Base-by-base conservation (phyloP, 1,139 yeast species). In the Debaryomyces robertsiae region DNA sequence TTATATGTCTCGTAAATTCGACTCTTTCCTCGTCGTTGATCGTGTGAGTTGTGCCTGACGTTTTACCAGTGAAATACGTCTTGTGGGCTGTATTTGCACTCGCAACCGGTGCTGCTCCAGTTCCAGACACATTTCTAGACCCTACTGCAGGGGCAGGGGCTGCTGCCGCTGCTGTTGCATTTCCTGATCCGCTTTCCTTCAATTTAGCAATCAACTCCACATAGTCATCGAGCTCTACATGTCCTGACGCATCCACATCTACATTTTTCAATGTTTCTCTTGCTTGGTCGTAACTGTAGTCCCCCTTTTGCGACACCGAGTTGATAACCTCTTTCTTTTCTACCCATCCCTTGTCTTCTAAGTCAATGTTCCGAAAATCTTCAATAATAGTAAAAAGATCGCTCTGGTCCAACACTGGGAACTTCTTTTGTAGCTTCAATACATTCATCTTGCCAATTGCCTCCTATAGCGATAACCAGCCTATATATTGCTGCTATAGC, bases 21-120 rank as follows among this genome's bases (percentile, higher is more conserved):
- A 88, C 75, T 61, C 97, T 80, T 68, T 93, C 99, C 73, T 93
- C 99, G 55, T 93, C 98, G 61, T 93, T 90, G 61, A 93, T 90
- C 4, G 97, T 89, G 62, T 93, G 99, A 3, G 96, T 87, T n/a
- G 95, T 88, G 38, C 97, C 97, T 1, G 93, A 78, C 16, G 93
- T 82, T 38, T 86, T 79, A 36, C 77, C 79, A 27, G 95, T 91
- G 40, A 88, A 78, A 44, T 87, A 93, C 34, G 93, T 84, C 56
- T 90, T 90, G 53, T 84, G 81, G 14, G 79, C 66, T 27, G 67
- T 73, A 74, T 57, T 77, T 60, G 67, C 82, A 50, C 60, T 75
- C 18, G 74, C 67, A 28, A 67, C 65, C n/a, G 73, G 73, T 5
- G 69, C 69, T 3, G 50, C 42, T 18, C 60, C 53, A 3, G 48